Conservation (phyloP, 2,329 filamentous ascomycete genomes). For the Colletotrichum sp. region DNA sequence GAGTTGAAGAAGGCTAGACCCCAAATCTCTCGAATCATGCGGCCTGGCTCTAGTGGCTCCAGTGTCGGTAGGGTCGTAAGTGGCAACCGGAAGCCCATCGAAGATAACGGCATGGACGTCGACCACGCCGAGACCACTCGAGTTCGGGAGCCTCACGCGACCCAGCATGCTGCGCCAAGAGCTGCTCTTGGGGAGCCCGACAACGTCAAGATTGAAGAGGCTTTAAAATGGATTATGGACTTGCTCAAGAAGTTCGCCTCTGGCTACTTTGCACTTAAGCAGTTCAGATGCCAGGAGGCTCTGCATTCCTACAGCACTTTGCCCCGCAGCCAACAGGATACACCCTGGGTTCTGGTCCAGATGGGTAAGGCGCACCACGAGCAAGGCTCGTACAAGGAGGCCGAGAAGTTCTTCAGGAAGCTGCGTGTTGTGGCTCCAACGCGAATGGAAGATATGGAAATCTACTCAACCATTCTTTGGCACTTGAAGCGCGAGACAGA, state of each 20-base stretch:
- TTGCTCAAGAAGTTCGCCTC: constrained; percentile 81
- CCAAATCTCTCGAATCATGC: constrained; percentile 69
- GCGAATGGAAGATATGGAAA: constrained; percentile 92
- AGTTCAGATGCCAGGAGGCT: constrained; percentile 80
- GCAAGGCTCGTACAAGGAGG: constrained; percentile 83
- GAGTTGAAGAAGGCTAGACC: constrained; percentile 87
- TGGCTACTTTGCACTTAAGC: constrained; percentile 79
- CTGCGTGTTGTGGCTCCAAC: constrained; percentile 82
- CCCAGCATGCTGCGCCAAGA: constrained; percentile 41
- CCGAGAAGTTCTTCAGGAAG: constrained; percentile 83
- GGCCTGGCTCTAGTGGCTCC: constrained; percentile 68
- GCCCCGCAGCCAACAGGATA: constrained; percentile 79
- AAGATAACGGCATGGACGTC: constrained; percentile 71
- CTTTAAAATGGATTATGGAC: constrained; percentile 77
- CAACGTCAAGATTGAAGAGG: constrained; percentile 72
- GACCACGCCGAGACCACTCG: constrained; percentile 68
- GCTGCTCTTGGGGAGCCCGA: constrained; percentile 51
- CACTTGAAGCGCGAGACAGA: constrained; percentile 92
- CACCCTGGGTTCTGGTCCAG: constrained; percentile 90
- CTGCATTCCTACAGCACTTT: constrained; percentile 76
- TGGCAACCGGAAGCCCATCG: constrained; percentile 80
- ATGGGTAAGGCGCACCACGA: constrained; percentile 93
- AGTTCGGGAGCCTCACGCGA: constrained; percentile 43
- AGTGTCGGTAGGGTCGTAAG: constrained; percentile 88
- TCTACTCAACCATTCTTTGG: constrained; percentile 99